These are phyloP conservation scores for Globisporangium cylindrosporum DNA, from an alignment of 352 stramenopile genomes.

Conservation along the genomic window DNA sequence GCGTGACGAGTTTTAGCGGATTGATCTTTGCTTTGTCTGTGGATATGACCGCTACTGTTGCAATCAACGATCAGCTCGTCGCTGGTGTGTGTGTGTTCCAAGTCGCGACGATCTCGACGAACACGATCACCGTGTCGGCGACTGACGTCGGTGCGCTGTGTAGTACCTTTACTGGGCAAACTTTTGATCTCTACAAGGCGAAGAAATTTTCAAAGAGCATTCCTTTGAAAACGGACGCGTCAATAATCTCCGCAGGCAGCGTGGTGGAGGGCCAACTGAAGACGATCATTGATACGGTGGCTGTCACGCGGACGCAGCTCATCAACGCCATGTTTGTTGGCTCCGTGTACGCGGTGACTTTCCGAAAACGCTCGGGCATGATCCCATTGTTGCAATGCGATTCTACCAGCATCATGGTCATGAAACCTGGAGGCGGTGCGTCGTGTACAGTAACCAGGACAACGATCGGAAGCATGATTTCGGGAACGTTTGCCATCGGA, in stretches of 20 bases:
- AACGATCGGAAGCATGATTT: constrained; percentile 61
- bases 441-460: constrained; percentile 36
- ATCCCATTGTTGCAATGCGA: constrained; percentile 54
- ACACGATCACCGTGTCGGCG: constrained; percentile 32
- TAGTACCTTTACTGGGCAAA: constrained; percentile 38
- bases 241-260: constrained; percentile 31
- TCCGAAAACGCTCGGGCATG: constrained; percentile 55
- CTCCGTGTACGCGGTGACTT: constrained; percentile 60
- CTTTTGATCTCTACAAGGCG: constrained; percentile 56
- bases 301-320: constrained; percentile 30
- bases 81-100: constrained; percentile 61
- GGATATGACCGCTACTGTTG: constrained; percentile 21
- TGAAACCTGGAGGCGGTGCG: constrained; percentile 18
- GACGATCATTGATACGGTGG: constrained; percentile 50
- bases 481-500: constrained; percentile 57
- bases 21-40: constrained; percentile 39
- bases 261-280: constrained; percentile 49
- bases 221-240: constrained; percentile 39
- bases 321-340: constrained; percentile 53
- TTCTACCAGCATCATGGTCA: constrained; percentile 26
- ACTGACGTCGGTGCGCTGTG: constrained; percentile 52
- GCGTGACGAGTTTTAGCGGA: constrained; percentile 65
- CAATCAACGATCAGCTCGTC: constrained; percentile 32
- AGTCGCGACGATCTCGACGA: constrained; percentile 27
- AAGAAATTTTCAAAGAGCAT: constrained; percentile 36